Evolutionary conservation across 495 filamentous ascomycete species (phyloP), one percentile per base, ranked within the genome.

Genomic region (Xylaria grammica): DNA sequence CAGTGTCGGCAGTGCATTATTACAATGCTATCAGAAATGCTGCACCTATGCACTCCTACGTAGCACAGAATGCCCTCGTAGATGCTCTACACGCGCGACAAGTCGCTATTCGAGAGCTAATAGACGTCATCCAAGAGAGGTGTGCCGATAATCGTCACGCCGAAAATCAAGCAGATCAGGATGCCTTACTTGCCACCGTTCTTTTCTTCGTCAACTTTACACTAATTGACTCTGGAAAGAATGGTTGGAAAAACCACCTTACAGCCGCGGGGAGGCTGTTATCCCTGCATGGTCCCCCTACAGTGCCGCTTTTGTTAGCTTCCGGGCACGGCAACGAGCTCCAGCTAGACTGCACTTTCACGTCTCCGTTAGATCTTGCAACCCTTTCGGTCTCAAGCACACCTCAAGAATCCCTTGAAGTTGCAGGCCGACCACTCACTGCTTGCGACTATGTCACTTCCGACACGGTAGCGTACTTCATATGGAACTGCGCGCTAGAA

Each of bases 141-240:
- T 55, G 26, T 9, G 26, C 22, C 1, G 13, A 20, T 17, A 19
- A 30, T 5, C 32, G 15, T 30, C 38, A 27, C 8, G n/a, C 15
- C 8, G 34, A 64, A 60, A 68, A 17, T 9, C 60, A 77, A 24
- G 62, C 66, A 2, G 80, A 79, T 58, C 73, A 73, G 6, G 79
- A 77, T 32, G 75, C 84, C 40, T 44, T 80, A 7, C 72, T 83
- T 0, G 81, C 82, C 5, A 81, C 81, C 26, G 79, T 84, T 1
- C 79, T 86, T 29, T 83, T 87, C 62, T 78, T 87, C 40, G 78
- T 87, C 61, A 85, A 87, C 45, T 76, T 87, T 24, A 80, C 86
- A 65, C 76, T 87, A 6, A 77, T 87, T 22, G 85, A 87, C 69
- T 82, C 82, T 4, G 84, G 84, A 0, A 81, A 76, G 55, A 80